phyloP scores from a whole-genome alignment of 2,329 filamentous ascomycete genomes.

The Stachybotrys chartarum region DNA sequence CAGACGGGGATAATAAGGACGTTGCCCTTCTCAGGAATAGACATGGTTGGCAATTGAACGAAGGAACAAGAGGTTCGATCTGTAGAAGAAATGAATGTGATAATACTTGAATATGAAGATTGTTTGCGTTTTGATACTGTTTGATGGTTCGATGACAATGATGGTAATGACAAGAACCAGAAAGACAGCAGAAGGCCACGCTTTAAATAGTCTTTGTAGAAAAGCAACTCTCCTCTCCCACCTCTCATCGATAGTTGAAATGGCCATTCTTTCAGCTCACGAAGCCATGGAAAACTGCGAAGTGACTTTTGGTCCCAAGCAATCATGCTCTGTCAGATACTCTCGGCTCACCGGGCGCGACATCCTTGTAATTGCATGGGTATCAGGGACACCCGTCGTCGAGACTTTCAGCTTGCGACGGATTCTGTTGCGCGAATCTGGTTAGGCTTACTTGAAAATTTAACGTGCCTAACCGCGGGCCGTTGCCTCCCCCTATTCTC shows the following conservation, averaged over 20 bases:
- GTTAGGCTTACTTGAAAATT: not conserved
- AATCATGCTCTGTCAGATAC: not conserved
- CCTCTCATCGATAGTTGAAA: too few relatives aligned
- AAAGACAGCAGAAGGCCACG: not conserved
- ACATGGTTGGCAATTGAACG: conserved; percentile 4
- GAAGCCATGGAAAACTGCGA: not conserved
- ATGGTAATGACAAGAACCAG: not conserved
- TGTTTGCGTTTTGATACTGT: not conserved
- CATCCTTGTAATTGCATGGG: not conserved
- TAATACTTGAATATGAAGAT: not conserved
- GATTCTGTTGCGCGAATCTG: not conserved
- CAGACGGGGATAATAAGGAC: conserved; percentile 7
- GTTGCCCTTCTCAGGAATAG: conserved; percentile 5
- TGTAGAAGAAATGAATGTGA: not conserved
- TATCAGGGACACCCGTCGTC: not conserved
- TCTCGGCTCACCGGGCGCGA: not conserved
- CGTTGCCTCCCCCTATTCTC: not conserved
- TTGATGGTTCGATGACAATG: not conserved
- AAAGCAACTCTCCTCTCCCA: too few relatives aligned
- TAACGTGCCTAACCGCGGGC: not conserved
- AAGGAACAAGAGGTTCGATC: not conserved
- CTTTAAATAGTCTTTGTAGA: not conserved
- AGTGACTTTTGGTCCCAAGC: not conserved
- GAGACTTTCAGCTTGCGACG: not conserved
- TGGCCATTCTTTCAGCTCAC: not conserved